Evolutionary conservation across 2,329 filamentous ascomycete genomes (phyloP), one percentile per base, ranked within the genome.

Genomic region (Monosporascus sp.): DNA sequence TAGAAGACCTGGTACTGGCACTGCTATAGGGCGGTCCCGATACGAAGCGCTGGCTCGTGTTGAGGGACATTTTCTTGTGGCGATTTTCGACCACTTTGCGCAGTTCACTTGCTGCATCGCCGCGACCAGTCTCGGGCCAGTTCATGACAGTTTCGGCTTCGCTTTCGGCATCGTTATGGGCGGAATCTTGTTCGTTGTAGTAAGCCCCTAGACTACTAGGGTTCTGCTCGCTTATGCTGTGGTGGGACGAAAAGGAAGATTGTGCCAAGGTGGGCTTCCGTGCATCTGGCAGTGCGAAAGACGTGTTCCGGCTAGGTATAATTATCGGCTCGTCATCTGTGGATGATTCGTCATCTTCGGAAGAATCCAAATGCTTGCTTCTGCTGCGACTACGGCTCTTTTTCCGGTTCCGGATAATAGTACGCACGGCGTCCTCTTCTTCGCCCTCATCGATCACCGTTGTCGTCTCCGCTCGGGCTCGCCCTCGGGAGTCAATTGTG

Each of bases 271-370:
- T 61, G 5, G 79, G 76, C 55, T 75, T 77, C 31, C 72, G 68
- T 1, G 80, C 78, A 51, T 82, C 78, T 0, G 80, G 80, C 7
- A 83, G 67, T 2, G 75, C 78, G 64, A 84, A 85, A 0, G 82
- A 85, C 4, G 73, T 73, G 55, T 76, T 81, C 44, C 82, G 75
- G 63, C 82, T 85, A 31, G 83, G 82, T 39, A 86, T 82, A 48
- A 85, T 76, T 55, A 86, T 85, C 14, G 81, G 81, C 52, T 86
- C 83, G 51, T 86, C 83, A 56, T 86, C 83, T 4, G 77, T 77
- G 0, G 82, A 84, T 1, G 81, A 84, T 2, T 77, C 77, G 47
- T 78, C 77, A 31, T 79, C 72, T 5, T 71, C 75, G 0, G 77
- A 77, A 5, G 75, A 77, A 15, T 74, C 73, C 70, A 73, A 77